A percentile compares a stretch with the other conserved stretches of the same genome.
phyloP scores from a whole-genome alignment of 805 yeast genomes.

The Kazachstania viticola region DNA sequence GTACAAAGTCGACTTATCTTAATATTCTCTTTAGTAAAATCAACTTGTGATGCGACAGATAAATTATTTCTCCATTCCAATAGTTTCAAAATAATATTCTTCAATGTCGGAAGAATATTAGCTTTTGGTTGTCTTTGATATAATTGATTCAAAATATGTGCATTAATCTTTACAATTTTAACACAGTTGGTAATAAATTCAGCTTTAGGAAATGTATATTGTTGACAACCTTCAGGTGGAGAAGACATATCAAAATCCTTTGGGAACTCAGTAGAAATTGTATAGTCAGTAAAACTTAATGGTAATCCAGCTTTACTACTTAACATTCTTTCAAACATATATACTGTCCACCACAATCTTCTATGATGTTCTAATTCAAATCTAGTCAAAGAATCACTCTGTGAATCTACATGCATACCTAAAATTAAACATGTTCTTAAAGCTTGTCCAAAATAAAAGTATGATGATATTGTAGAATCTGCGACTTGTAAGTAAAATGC shows the following conservation, averaged over 20 bases:
- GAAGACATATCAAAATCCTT: constrained; percentile 54
- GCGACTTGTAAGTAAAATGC: constrained; percentile 78
- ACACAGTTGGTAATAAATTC: constrained; percentile 69
- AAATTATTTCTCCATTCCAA: constrained; percentile 56
- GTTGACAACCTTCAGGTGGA: constrained; percentile 50
- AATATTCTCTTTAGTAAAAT: constrained; percentile 33
- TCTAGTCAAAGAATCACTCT: constrained; percentile 50
- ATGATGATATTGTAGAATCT: constrained; percentile 72
- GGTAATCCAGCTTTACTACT: constrained; percentile 79
- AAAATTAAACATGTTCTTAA: constrained; percentile 57
- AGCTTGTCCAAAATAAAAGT: constrained; percentile 70
- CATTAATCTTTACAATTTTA: constrained; percentile 67
- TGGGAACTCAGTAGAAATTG: constrained; percentile 69
- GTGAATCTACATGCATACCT: constrained; percentile 79
- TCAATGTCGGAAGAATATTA: constrained; percentile 65
- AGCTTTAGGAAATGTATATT: constrained; percentile 67
- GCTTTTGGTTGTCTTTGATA: constrained; percentile 67
- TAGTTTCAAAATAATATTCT: constrained; percentile 54
- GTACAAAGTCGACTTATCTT: constrained; percentile 55
- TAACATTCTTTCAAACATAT: constrained; percentile 72
- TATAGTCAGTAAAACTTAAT: constrained; percentile 65
- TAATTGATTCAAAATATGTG: constrained; percentile 53
- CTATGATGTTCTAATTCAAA: constrained; percentile 75
- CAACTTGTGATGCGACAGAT: constrained; percentile 54
- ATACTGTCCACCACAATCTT: constrained; percentile 79